Evolutionary conservation across 2,329 filamentous ascomycete genomes (phyloP).

Genomic region (Colletotrichum sp.): DNA sequence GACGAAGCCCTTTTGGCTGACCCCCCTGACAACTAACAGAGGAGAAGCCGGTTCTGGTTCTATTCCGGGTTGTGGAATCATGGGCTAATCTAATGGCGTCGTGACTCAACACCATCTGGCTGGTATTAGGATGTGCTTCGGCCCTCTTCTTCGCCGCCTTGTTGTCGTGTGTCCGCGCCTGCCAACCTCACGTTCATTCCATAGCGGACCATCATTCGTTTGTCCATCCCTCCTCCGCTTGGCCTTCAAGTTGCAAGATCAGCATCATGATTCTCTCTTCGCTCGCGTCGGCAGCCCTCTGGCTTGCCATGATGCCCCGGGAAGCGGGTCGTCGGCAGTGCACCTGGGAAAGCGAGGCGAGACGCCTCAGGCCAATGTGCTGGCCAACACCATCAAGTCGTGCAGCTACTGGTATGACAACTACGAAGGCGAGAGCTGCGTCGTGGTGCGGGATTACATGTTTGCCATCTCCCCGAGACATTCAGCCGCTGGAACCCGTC

Average conservation of each 20-base stretch:
- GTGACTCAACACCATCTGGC: not conserved
- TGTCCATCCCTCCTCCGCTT: not conserved
- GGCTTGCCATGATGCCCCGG: not conserved
- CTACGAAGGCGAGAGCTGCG: constrained; percentile 12
- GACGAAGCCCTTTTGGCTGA: not conserved
- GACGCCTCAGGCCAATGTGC: not conserved
- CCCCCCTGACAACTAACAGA: not conserved
- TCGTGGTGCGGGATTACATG: constrained; percentile 6
- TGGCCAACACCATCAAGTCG: not conserved
- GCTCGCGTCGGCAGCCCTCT: not conserved
- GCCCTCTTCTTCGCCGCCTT: not conserved
- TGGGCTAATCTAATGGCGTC: not conserved
- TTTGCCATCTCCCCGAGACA: constrained; percentile 18
- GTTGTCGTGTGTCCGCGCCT: not conserved
- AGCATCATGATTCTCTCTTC: not conserved
- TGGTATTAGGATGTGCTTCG: not conserved
- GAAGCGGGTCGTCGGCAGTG: not conserved
- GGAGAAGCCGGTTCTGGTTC: not conserved
- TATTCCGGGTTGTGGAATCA: not conserved
- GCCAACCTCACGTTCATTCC: not conserved
- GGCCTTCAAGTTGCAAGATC: not conserved
- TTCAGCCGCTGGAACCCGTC: constrained; percentile 28
- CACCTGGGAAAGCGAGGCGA: not conserved
- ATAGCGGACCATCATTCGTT: not conserved
- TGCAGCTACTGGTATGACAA: constrained; percentile 21